Conservation (phyloP, 371 early-diverging fungal genomes). For the Actinomucor elegans region DNA sequence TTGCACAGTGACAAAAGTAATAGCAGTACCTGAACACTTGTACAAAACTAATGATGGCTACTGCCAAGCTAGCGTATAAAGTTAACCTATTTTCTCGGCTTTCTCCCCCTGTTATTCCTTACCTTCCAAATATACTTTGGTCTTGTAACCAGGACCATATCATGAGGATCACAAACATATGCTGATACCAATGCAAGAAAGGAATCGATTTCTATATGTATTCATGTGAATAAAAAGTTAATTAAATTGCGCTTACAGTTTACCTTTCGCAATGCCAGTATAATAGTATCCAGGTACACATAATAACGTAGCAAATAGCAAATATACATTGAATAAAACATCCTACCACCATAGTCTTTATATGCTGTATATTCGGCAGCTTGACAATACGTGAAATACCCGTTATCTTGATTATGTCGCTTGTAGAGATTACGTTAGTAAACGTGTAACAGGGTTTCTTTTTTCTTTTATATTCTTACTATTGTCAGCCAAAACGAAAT, state of each 20-base stretch:
- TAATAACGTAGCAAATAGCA: slow-evolving; percentile 20
- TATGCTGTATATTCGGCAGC: background rate
- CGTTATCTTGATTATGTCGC: background rate
- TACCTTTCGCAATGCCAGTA: slow-evolving; percentile 24
- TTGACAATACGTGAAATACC: slow-evolving; percentile 1
- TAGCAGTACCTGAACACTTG: slow-evolving; percentile 18
- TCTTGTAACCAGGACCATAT: slow-evolving; percentile 28
- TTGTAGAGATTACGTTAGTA: background rate
- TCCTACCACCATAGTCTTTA: slow-evolving; percentile 1
- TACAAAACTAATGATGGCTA: slow-evolving; percentile 21
- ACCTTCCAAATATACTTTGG: slow-evolving; percentile 28
- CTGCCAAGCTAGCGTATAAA: slow-evolving; percentile 10
- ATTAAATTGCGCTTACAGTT: background rate
- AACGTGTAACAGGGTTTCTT: background rate
- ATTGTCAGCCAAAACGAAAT: slow-evolving; percentile 5
- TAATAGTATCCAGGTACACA: slow-evolving; percentile 20
- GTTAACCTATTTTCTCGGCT: background rate
- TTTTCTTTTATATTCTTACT: background rate
- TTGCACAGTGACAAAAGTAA: slow-evolving; percentile 11
- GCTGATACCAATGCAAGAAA: slow-evolving; percentile 30
- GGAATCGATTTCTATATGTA: slow-evolving; percentile 18
- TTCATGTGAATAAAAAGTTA: background rate
- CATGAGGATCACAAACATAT: slow-evolving; percentile 20
- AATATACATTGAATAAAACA: slow-evolving; percentile 22
- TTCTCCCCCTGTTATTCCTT: background rate